These are phyloP conservation scores for Funneliformis caledonium DNA, from an alignment of 371 early-diverging fungal species.

Conservation along the genomic window DNA sequence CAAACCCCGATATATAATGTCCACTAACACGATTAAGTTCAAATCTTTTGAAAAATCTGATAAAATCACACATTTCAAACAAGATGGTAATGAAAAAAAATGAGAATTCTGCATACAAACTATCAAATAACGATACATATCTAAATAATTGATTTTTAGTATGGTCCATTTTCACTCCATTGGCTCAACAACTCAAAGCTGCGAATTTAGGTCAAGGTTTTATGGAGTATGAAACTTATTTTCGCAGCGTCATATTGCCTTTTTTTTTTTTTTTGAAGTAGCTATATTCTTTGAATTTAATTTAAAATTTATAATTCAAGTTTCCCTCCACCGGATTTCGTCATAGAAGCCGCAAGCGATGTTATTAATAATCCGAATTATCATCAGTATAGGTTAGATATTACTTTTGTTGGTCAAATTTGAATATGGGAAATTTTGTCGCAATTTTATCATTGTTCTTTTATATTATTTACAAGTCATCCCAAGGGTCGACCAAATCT, in stretches of 20 bases:
- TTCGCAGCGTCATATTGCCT: not conserved
- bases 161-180: constrained; percentile 92
- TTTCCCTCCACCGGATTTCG: constrained; percentile 87
- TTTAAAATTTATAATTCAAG: constrained; percentile 46
- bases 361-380: constrained; percentile 67
- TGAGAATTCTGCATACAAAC: not conserved
- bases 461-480: constrained; percentile 41
- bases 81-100: constrained; percentile 46
- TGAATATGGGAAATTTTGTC: not conserved
- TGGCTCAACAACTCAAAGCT: constrained; percentile 82
- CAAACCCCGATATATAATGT: not conserved
- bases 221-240: constrained; percentile 63
- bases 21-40: not conserved
- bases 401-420: not conserved
- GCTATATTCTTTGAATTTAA: not conserved
- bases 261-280: not conserved
- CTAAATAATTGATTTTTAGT: constrained; percentile 53
- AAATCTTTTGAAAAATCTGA: constrained; percentile 41
- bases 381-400: constrained; percentile 77
- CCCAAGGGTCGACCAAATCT: constrained; percentile 30
- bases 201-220: constrained; percentile 95
- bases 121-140: not conserved
- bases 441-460: not conserved
- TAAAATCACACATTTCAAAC: constrained; percentile 53
- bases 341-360: constrained; percentile 78